Percentiles rank a stretch among this genome's conserved stretches.
Evolutionary conservation across 306 rosid species (phyloP).

Genomic region (Canavalia gladiata): DNA sequence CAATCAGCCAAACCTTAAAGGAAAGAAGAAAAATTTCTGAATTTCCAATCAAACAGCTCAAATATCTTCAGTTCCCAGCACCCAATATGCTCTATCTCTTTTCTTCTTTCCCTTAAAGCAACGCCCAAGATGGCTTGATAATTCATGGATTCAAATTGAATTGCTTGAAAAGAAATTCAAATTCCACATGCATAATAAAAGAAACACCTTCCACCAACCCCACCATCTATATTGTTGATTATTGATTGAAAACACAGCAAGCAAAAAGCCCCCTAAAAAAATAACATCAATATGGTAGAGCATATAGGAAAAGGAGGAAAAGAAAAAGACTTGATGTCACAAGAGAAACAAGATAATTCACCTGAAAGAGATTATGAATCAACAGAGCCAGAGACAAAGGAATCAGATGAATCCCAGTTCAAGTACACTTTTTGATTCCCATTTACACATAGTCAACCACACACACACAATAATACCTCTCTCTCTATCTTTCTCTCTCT

Average conservation of each 20-base stretch:
- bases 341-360: constrained; percentile 45
- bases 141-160: constrained; percentile 41
- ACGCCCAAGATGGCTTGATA: constrained; percentile 31
- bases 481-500: neutral
- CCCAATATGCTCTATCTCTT: constrained; percentile 38
- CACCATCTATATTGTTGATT: constrained; percentile 41
- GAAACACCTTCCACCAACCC: constrained; percentile 42
- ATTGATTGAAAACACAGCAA: constrained; percentile 53
- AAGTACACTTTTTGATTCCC: constrained; percentile 60
- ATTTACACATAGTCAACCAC: constrained; percentile 56
- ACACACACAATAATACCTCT: constrained; percentile 42
- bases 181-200: constrained; percentile 27
- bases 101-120: constrained; percentile 22
- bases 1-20: constrained; percentile 38
- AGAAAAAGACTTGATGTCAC: constrained; percentile 34
- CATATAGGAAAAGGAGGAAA: constrained; percentile 39
- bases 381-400: constrained; percentile 51
- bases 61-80: constrained; percentile 38
- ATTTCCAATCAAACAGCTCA: constrained; percentile 50
- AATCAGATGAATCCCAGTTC: constrained; percentile 64
- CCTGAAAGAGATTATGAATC: constrained; percentile 61
- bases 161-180: constrained; percentile 53
- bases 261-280: neutral
- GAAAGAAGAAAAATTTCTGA: constrained; percentile 20
- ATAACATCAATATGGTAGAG: constrained; percentile 34